Percentiles rank a stretch among this genome's conserved stretches.
These are phyloP conservation scores for Zopfochytrium polystomum DNA, from an alignment of 371 early-diverging fungal genomes.

Conservation along the genomic window DNA sequence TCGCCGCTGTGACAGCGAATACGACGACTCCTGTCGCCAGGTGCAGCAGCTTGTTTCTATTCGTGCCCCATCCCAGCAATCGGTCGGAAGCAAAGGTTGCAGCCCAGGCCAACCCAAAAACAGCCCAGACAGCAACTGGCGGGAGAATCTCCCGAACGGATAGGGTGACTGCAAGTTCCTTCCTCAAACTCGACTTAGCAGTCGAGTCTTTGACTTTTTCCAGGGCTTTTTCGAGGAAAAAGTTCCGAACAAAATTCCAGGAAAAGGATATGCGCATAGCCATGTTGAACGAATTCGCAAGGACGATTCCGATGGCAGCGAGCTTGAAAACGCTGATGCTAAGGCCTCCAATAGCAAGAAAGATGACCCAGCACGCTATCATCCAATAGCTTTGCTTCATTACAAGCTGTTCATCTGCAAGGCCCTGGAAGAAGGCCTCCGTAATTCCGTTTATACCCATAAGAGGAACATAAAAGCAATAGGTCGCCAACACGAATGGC, in stretches of 20 bases:
- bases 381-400: constrained; percentile 65
- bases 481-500: constrained; percentile 56
- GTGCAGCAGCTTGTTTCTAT: constrained; percentile 54
- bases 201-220: not conserved
- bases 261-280: constrained; percentile 73
- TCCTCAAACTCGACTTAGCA: too few relatives aligned
- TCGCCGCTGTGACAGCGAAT: constrained; percentile 40
- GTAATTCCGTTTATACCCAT: constrained; percentile 94
- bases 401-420: constrained; percentile 65
- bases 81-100: constrained; percentile 57
- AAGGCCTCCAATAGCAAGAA: constrained; percentile 46
- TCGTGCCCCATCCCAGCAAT: constrained; percentile 58
- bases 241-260: constrained; percentile 55
- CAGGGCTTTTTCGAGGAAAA: constrained; percentile 13
- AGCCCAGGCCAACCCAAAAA: constrained; percentile 55
- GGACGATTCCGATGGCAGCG: constrained; percentile 76
- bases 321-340: constrained; percentile 53
- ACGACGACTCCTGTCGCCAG: constrained; percentile 54
- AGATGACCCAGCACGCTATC: constrained; percentile 71
- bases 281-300: constrained; percentile 85
- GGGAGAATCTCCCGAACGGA: constrained; percentile 36
- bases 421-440: constrained; percentile 89
- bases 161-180: constrained; percentile 43
- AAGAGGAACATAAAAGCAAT: constrained; percentile 86
- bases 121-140: constrained; percentile 20